Percentiles rank a stretch among this genome's conserved stretches.
phyloP scores from a whole-genome alignment of 805 yeast species.

The Scheffersomyces spartinae region DNA sequence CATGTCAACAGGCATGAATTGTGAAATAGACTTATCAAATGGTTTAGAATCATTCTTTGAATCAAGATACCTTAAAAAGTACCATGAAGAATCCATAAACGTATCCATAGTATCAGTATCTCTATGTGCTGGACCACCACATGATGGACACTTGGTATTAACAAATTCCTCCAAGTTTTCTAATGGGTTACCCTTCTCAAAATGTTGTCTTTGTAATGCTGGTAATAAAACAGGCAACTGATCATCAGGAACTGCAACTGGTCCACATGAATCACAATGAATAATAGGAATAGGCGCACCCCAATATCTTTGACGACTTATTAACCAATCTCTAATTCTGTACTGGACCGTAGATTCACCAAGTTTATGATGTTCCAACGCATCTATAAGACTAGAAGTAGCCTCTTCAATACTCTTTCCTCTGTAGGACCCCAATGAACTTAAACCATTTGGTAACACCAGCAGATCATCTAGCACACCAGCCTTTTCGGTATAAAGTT shows the following conservation, averaged over 20 bases:
- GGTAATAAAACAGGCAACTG: conserved; percentile 82
- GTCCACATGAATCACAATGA: conserved; percentile 78
- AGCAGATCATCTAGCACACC: conserved; percentile 23
- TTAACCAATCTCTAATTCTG: conserved; percentile 84
- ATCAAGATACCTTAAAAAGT: conserved; percentile 76
- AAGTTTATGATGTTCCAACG: conserved; percentile 21
- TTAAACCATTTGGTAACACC: conserved; percentile 14
- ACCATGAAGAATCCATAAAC: conserved; percentile 97
- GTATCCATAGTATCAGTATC: conserved; percentile 99
- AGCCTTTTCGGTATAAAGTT: conserved; percentile 40
- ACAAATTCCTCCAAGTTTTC: conserved; percentile 57
- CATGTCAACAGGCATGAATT: conserved; percentile 71
- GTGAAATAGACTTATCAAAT: conserved; percentile 44
- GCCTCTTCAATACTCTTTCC: conserved; percentile 47
- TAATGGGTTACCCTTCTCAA: conserved; percentile 54
- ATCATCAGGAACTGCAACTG: conserved; percentile 83
- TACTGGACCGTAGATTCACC: conserved; percentile 45
- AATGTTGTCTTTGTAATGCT: conserved; percentile 37
- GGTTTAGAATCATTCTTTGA: conserved; percentile 46
- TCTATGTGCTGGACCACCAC: conserved; percentile 63
- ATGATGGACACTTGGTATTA: conserved; percentile 68
- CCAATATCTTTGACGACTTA: conserved; percentile 94
- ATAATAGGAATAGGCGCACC: conserved; percentile 97
- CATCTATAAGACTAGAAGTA: conserved; percentile 28
- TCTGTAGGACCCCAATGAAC: conserved; percentile 22